Evolutionary conservation across 805 yeast genomes (phyloP).

Genomic region (Lachancea sp.): DNA sequence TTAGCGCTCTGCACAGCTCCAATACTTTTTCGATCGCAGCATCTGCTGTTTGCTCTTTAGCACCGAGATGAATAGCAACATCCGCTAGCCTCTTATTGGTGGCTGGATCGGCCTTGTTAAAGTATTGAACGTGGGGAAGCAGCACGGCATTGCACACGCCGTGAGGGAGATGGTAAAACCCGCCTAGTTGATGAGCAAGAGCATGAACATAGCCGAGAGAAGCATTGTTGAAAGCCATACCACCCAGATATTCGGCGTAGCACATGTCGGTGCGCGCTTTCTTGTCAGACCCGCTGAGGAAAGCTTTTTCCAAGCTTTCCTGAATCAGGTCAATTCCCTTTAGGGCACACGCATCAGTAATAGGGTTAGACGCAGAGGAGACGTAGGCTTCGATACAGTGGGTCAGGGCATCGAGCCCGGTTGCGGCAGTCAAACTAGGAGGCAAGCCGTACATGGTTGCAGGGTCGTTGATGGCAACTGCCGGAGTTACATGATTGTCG

Average conservation of each 20-base stretch:
- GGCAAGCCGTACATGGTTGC: constrained; percentile 37
- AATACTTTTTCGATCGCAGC: constrained; percentile 14
- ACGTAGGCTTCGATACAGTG: constrained; percentile 42
- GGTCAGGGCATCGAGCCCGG: constrained; percentile 41
- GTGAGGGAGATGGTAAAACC: constrained; percentile 39
- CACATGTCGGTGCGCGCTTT: constrained; percentile 40
- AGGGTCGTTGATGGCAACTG: constrained; percentile 41
- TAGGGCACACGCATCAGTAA: constrained; percentile 38
- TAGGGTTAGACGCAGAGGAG: constrained; percentile 43
- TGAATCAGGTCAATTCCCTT: constrained; percentile 37
- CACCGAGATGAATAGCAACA: constrained; percentile 19
- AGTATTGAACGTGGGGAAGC: constrained; percentile 36
- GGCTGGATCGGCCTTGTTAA: constrained; percentile 11
- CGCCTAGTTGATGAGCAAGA: constrained; percentile 36
- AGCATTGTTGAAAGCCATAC: constrained; percentile 42
- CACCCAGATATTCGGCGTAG: constrained; percentile 41
- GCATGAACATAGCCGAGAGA: constrained; percentile 37
- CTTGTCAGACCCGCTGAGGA: constrained; percentile 35
- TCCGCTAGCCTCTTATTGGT: constrained; percentile 17
- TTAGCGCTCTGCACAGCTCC: constrained; percentile 11
- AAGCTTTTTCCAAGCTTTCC: constrained; percentile 36
- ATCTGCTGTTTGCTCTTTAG: constrained; percentile 13
- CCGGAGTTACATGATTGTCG: constrained; percentile 37
- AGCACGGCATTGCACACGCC: constrained; percentile 42
- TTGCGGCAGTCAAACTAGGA: constrained; percentile 36